Evolutionary conservation across 2,329 filamentous ascomycete species (phyloP), one percentile per base, ranked within the genome.

Genomic region (Chaetothyriales sp.): DNA sequence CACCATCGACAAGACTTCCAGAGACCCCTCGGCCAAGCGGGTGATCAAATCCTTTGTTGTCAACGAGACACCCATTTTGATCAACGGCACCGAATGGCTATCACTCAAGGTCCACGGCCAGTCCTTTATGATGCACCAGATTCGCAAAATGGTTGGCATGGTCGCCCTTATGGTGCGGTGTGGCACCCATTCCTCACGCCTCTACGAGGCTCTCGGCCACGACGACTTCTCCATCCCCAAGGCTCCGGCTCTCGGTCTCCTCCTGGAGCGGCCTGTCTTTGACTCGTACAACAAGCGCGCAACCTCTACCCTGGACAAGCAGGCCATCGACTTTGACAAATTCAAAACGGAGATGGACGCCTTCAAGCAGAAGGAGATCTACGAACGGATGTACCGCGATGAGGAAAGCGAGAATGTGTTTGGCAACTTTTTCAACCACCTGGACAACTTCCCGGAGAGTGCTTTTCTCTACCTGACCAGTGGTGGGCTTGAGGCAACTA

Each of bases 101-200:
- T 92, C 84, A 44, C 74, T 96, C 58, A 95, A 94, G 65, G 89
- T 98, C 20, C 92, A 98, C 67, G 92, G 92, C 0, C 92, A 98
- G 68, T 90, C 84, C 63, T 98, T 98, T 75, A 98, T 98, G 92
- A 98, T 98, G 92, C 92, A 98, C 68, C 92, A 98, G 71, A 98
- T 98, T 67, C 83, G 92, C 62, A 98, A 96, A 70, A 96, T 98
- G 92, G 86, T 98, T 15, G 87, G 86, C 51, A 88, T 98, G 83
- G 86, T 81, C 7, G 80, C 86, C 32, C 74, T 98, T 53, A 73
- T 90, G 5, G 83, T 93, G 5, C 82, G 92, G 39, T 93, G 85
- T 65, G 92, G 87, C 48, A 82, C 82, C n/a, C 74, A 84, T 3
- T 73, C 81, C 3, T 70, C 77, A 9, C 78, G 84, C 25, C 85